Base-by-base conservation (phyloP, 306 rosid genomes). In the Macrotyloma uniflorum region DNA sequence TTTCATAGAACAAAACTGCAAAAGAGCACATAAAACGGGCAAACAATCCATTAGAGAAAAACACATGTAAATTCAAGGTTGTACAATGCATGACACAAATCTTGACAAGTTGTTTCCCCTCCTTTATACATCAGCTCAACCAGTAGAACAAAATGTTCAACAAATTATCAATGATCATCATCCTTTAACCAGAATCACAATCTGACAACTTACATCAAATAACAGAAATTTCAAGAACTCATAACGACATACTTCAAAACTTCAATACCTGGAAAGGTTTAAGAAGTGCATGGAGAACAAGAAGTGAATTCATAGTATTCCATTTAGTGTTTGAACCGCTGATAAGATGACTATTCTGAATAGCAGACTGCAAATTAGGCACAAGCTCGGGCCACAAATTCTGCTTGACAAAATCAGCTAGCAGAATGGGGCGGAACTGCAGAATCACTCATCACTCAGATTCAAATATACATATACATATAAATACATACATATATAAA, bases 251-350 rank as follows among this genome's bases (percentile, higher is more conserved):
- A 78, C 45, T 61, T 4, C 1, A 19, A 42, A 67, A 24, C 54
- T 74, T 3, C 36, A 64, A 59, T 85, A 93, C 98, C 93, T 91
- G 98, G 69, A 91, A 93, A 24, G 98, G 98, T 81, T 92, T 91
- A 68, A 91, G 86, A 68, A 91, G 90, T 2, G 98, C 85, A 61
- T 82, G 96, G 77, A 93, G 97, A 86, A 91, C 77, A 23, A 82
- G 55, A 51, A 93, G 89, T 47, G 87, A 84, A 80, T 89, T 93
- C 46, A 85, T 33, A 5, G 93, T 88, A 38, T 78, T 91, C 94
- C 93, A 89, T 9, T 72, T 72, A 8, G 89, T 61, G 19, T 85
- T 83, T 4, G 82, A 78, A 61, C 57, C 61, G 58, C 51, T 80
- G 30, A 88, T 72, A 71, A 91, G 88, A 82, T 85, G 84, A 61